Evolutionary conservation across 129 eudicot genomes (phyloP), one percentile per base, ranked within the genome.

Genomic region (Kitagawia praeruptora): DNA sequence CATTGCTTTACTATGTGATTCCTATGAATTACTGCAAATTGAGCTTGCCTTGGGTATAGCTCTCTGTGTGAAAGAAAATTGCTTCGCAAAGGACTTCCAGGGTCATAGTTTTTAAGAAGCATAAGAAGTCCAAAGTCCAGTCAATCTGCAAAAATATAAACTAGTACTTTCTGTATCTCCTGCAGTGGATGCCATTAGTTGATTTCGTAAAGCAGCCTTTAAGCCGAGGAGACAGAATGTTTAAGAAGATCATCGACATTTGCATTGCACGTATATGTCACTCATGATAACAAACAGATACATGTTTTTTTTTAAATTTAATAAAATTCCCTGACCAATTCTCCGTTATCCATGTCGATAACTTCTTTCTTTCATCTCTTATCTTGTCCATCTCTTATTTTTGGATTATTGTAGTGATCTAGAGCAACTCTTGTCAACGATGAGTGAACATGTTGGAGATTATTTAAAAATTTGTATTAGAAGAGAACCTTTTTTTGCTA

Each of bases 111-210:
- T 48, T 3, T 48, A 14, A 54, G 10, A 54, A 16, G 25, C 63
- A 19, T 54, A 5, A 21, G 6, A 49, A 49, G 6, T 48, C 19
- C 71, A 40, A 31, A 31, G 34, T 34, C 2, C 37, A 34, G 10
- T 19, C 18, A 40, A 71, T 40, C 49, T 37, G 47, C 75, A 16
- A 21, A 40, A 31, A 21, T 21, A 71, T 40, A 41, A 21, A 16
- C 25, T 10, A 18, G 49, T 44, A 44, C n/a, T 70, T 51, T 46
- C 25, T 45, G 40, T 46, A 6, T 75, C 61, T 13, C 47, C 10
- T 83, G 84, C 88, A 93, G 98, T 93, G 98, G 98, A 91, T 93
- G 98, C 93, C 98, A 34, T 81, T 93, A 77, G 79, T 63, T 5
- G 97, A 93, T 82, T 91, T 89, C 73, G 87, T 88, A 37, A 81